Evolutionary conservation across 345 rosid species (phyloP).

Genomic region (Eucalyptus camaldulensis): DNA sequence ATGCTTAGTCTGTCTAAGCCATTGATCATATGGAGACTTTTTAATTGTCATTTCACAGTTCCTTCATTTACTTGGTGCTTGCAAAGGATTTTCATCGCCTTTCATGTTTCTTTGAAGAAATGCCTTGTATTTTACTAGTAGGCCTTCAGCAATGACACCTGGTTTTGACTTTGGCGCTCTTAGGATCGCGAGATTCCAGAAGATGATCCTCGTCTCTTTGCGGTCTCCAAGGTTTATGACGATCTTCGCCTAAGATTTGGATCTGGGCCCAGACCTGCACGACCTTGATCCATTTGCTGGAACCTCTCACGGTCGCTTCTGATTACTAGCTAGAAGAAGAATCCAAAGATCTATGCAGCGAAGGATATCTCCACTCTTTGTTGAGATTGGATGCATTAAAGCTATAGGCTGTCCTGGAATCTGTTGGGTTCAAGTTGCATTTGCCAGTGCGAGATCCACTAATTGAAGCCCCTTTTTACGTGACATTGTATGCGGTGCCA

Average conservation of each 20-base stretch:
- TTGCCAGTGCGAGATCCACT: neutral
- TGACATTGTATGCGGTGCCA: neutral
- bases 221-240: constrained; percentile 39
- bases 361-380: neutral
- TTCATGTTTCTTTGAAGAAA: neutral
- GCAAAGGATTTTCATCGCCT: neutral
- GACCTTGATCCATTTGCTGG: neutral
- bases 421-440: neutral
- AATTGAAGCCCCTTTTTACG: neutral
- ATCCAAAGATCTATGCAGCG: neutral
- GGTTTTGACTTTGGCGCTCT: neutral
- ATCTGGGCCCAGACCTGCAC: neutral
- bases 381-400: neutral
- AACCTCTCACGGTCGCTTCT: neutral
- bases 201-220: constrained; percentile 60
- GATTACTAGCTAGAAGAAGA: neutral
- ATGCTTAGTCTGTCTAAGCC: neutral
- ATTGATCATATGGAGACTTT: neutral
- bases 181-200: constrained; percentile 75
- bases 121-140: neutral
- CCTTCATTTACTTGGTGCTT: neutral
- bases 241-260: constrained; percentile 27
- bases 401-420: neutral
- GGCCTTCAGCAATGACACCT: neutral
- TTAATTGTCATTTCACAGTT: neutral